These are phyloP conservation scores for Thraustochytrium sp. DNA, from an alignment of 352 stramenopile species.

Conservation along the genomic window DNA sequence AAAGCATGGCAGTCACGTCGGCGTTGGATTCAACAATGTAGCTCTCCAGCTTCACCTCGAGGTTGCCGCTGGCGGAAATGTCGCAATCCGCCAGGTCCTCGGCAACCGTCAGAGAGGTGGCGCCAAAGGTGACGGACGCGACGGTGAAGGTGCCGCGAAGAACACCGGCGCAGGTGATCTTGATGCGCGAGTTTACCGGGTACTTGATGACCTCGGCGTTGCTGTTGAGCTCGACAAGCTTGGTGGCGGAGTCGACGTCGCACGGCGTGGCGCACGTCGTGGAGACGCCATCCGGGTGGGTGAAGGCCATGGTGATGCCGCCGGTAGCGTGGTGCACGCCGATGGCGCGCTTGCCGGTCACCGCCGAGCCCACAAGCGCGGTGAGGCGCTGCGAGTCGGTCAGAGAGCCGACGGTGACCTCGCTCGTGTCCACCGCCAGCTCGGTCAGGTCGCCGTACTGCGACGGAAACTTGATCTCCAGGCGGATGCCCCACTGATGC, in stretches of 20 bases:
- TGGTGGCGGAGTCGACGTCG: not conserved
- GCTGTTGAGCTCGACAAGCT: not conserved
- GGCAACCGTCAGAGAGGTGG: not conserved
- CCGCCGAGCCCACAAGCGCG: not conserved
- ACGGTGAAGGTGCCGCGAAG: constrained; percentile 29
- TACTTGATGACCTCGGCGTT: not conserved
- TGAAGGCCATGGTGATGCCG: not conserved
- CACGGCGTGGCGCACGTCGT: not conserved
- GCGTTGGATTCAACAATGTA: not conserved
- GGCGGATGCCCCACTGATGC: not conserved
- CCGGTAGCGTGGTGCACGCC: not conserved
- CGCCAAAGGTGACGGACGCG: not conserved
- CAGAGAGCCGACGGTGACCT: not conserved
- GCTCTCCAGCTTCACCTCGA: constrained; percentile 2
- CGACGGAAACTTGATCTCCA: not conserved
- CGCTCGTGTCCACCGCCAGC: constrained; percentile 13
- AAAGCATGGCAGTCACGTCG: not conserved
- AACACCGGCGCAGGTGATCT: constrained; percentile 1
- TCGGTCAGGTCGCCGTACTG: not conserved
- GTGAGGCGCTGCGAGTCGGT: constrained; percentile 16
- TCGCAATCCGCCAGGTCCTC: constrained; percentile 9
- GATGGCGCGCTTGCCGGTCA: not conserved
- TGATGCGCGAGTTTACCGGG: not conserved
- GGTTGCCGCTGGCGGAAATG: not conserved
- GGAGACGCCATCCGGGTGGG: not conserved